phyloP scores from a whole-genome alignment of 2,329 filamentous ascomycete genomes.

The Myrmaecium sp. region DNA sequence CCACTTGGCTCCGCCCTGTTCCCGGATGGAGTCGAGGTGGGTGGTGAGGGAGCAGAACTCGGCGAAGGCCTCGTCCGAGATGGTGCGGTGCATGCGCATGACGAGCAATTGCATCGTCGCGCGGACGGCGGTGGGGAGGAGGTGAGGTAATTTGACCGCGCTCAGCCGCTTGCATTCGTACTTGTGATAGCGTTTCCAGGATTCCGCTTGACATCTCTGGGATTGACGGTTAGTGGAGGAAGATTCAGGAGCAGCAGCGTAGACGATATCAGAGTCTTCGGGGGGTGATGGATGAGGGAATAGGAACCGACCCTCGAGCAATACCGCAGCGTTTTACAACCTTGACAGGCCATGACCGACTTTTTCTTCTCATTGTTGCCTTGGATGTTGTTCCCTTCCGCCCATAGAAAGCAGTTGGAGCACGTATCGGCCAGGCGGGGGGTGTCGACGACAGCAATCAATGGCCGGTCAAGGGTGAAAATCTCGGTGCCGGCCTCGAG shows the following conservation, averaged over 20 bases:
- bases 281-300: background rate
- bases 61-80: slow-evolving; percentile 24
- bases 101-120: slow-evolving; percentile 37
- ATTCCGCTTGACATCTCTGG: slow-evolving; percentile 39
- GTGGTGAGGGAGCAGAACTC: slow-evolving; percentile 28
- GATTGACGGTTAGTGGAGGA: no score
- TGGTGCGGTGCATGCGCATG: slow-evolving; percentile 21
- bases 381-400: slow-evolving; percentile 12
- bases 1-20: slow-evolving; percentile 17
- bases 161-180: slow-evolving; percentile 39
- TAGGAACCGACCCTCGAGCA: slow-evolving; percentile 37
- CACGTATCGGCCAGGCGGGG: slow-evolving; percentile 36
- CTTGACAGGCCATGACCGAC: slow-evolving; percentile 39
- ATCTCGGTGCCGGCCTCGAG: slow-evolving; percentile 33
- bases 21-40: slow-evolving; percentile 32
- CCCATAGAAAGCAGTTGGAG: slow-evolving; percentile 37
- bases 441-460: slow-evolving; percentile 37
- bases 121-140: slow-evolving; percentile 37
- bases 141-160: slow-evolving; percentile 24
- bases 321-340: slow-evolving; percentile 41
- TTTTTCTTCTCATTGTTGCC: slow-evolving; percentile 5
- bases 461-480: slow-evolving; percentile 31
- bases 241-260: no score
- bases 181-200: slow-evolving; percentile 43
- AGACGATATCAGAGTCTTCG: background rate